Evolutionary conservation across 2,329 filamentous ascomycete species (phyloP).

Genomic region (Cytospora chrysosperma): DNA sequence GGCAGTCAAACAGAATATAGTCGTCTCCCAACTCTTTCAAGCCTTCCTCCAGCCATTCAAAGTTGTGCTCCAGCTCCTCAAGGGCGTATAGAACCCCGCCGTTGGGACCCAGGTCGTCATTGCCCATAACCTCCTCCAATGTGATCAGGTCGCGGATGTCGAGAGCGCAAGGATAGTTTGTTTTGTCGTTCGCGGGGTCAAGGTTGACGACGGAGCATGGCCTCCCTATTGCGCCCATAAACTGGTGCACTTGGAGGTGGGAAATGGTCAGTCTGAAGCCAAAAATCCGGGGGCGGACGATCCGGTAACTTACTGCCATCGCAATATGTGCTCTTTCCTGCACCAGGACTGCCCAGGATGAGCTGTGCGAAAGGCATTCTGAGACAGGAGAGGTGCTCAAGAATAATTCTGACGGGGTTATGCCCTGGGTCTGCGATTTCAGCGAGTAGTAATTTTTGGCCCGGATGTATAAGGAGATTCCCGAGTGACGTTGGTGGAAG

Average conservation of each 20-base stretch:
- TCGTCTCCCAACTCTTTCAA: constrained; percentile 81
- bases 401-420: no score
- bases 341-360: constrained; percentile 88
- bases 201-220: constrained; percentile 95
- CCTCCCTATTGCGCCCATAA: constrained; percentile 90
- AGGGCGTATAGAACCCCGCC: constrained; percentile 90
- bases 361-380: constrained; percentile 70
- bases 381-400: constrained; percentile 3
- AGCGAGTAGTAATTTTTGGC: neutral
- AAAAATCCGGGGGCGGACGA: neutral
- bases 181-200: constrained; percentile 93
- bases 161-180: constrained; percentile 82
- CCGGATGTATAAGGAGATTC: neutral
- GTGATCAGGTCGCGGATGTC: constrained; percentile 89
- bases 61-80: constrained; percentile 91
- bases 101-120: constrained; percentile 87
- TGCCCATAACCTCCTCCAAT: constrained; percentile 91
- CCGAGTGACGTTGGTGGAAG: constrained; percentile 13
- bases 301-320: constrained; percentile 69
- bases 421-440: neutral
- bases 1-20: constrained; percentile 93
- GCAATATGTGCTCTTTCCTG: constrained; percentile 97
- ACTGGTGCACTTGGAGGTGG: constrained; percentile 74
- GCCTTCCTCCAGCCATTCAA: constrained; percentile 85
- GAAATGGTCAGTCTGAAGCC: constrained; percentile 6